These are phyloP conservation scores for Cercospora sojina DNA, from an alignment of 2,329 filamentous ascomycete genomes.

Conservation along the genomic window DNA sequence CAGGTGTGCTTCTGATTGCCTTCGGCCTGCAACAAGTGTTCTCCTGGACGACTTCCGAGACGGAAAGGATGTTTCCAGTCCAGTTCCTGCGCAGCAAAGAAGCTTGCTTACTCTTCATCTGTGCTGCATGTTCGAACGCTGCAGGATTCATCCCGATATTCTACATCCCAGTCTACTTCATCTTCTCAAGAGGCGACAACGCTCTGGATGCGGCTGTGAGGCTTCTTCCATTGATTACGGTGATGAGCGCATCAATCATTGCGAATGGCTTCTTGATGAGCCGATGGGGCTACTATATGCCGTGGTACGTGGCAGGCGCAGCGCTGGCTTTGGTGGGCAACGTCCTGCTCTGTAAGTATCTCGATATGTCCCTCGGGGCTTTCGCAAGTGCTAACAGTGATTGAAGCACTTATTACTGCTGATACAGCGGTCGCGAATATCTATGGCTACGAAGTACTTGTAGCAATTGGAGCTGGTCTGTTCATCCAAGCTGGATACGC, in stretches of 20 bases:
- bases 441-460: constrained; percentile 30
- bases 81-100: constrained; percentile 48
- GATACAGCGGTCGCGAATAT: constrained; percentile 25
- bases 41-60: constrained; percentile 45
- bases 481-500: constrained; percentile 28
- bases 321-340: constrained; percentile 30
- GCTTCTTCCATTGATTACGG: constrained; percentile 46
- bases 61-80: constrained; percentile 50
- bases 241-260: constrained; percentile 40
- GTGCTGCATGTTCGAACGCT: constrained; percentile 34
- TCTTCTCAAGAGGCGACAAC: constrained; percentile 50
- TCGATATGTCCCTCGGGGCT: neutral
- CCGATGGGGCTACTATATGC: constrained; percentile 45
- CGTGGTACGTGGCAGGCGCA: constrained; percentile 43
- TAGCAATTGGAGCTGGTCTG: constrained; percentile 26
- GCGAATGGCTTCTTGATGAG: constrained; percentile 36
- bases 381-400: constrained; percentile 28
- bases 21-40: constrained; percentile 47
- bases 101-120: constrained; percentile 47
- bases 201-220: constrained; percentile 45
- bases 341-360: neutral
- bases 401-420: constrained; percentile 34
- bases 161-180: constrained; percentile 56
- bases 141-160: constrained; percentile 42
- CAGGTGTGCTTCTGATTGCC: neutral